phyloP scores from a whole-genome alignment of 148 eudicot species.

The Camellia japonica region DNA sequence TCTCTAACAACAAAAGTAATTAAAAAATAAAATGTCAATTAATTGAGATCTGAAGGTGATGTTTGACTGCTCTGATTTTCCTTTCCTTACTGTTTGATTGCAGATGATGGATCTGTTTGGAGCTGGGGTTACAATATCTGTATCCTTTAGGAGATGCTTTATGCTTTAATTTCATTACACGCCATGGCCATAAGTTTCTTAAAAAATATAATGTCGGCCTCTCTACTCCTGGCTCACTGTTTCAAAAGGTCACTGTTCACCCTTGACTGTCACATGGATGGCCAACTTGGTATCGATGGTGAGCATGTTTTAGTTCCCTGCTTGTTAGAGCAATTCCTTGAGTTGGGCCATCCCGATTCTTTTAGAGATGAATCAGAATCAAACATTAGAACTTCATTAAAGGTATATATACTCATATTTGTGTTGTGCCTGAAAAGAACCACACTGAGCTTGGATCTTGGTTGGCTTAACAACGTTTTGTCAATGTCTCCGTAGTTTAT shows the following conservation, averaged over 20 bases:
- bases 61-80: neutral
- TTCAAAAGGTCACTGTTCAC: conserved; percentile 10
- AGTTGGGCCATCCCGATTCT: conserved; percentile 39
- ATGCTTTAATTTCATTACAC: neutral
- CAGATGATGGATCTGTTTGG: conserved; percentile 95
- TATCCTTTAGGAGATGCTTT: conserved; percentile 35
- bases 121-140: conserved; percentile 90
- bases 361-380: conserved; percentile 33
- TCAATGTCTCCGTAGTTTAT: neutral
- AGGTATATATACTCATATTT: conserved; percentile 35
- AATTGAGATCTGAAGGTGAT: neutral
- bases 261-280: conserved; percentile 55
- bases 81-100: conserved; percentile 20
- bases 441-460: neutral
- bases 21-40: neutral
- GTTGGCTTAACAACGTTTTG: neutral
- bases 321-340: conserved; percentile 45
- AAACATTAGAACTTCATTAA: conserved; percentile 33
- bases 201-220: neutral
- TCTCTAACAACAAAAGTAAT: neutral
- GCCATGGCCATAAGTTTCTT: neutral
- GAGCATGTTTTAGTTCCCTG: conserved; percentile 48
- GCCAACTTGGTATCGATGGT: conserved; percentile 72
- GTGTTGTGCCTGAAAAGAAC: neutral
- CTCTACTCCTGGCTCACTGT: conserved; percentile 4